These are phyloP conservation scores for Calocera viscosa DNA, from an alignment of 768 basidiomycete species.

Conservation along the genomic window DNA sequence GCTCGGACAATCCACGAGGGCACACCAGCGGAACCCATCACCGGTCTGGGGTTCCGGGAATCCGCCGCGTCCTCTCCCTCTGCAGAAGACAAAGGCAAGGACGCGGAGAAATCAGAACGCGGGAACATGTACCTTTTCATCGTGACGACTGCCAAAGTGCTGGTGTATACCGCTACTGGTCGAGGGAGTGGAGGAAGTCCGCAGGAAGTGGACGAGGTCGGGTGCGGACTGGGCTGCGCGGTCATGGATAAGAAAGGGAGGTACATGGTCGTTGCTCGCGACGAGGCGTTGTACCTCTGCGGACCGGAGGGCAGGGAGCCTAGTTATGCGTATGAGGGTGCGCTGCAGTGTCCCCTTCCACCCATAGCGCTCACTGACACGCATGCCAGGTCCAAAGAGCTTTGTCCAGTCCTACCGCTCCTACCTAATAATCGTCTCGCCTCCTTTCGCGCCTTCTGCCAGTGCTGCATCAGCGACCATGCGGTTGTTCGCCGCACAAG, in stretches of 20 bases:
- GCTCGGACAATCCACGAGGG: conserved; percentile 67
- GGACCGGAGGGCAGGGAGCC: conserved; percentile 68
- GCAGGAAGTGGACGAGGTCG: conserved; percentile 70
- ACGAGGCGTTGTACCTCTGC: conserved; percentile 85
- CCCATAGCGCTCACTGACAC: not conserved
- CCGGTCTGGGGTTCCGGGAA: conserved; percentile 79
- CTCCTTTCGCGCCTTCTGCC: conserved; percentile 58
- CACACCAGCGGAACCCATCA: conserved; percentile 74
- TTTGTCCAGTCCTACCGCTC: conserved; percentile 65
- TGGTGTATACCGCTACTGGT: conserved; percentile 63
- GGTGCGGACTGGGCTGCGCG: conserved; percentile 72
- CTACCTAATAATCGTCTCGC: conserved; percentile 82
- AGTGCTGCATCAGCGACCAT: conserved; percentile 60
- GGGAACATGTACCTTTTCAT: conserved; percentile 56
- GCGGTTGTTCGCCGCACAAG: conserved; percentile 53
- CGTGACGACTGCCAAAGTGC: conserved; percentile 72
- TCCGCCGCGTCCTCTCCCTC: conserved; percentile 27
- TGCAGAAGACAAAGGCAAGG: conserved; percentile 24
- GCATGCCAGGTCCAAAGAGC: conserved; percentile 54
- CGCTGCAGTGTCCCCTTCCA: conserved; percentile 12
- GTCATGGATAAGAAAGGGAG: conserved; percentile 59
- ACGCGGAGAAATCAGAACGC: conserved; percentile 8
- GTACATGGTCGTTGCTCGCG: conserved; percentile 73
- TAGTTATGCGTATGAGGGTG: conserved; percentile 88
- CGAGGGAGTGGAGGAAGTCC: conserved; percentile 54